A percentile compares a stretch with the other conserved stretches of the same genome.
Evolutionary conservation across 164 flowering plant genomes (phyloP).

Genomic region (Aristolochia contorta): DNA sequence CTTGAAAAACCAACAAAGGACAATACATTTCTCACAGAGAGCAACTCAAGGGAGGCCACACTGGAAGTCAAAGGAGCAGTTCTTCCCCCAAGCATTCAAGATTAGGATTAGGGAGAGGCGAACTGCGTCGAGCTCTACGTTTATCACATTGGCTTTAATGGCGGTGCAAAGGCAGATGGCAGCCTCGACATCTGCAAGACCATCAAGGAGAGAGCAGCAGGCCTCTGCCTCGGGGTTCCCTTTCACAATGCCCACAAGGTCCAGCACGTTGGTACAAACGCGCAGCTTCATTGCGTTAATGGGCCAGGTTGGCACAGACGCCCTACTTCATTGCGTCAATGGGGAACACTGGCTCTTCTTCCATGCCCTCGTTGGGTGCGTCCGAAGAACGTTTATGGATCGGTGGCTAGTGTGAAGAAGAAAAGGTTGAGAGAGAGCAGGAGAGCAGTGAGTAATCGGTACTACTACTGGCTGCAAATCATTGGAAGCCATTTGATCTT

Average conservation of each 20-base stretch:
- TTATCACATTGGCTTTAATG: constrained; percentile 47
- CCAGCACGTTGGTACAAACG: constrained; percentile 36
- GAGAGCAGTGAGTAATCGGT: too few relatives aligned
- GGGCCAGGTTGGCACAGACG: too few relatives aligned
- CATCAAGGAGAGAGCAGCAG: constrained; percentile 55
- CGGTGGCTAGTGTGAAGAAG: constrained; percentile 45
- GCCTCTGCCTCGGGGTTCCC: too few relatives aligned
- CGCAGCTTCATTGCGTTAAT: too few relatives aligned
- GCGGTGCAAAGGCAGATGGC: constrained; percentile 70
- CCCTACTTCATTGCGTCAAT: constrained; percentile 56
- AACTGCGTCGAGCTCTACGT: constrained; percentile 39
- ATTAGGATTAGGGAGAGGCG: constrained; percentile 52
- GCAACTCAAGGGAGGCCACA: too few relatives aligned
- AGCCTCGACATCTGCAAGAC: constrained; percentile 57
- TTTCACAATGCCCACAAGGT: constrained; percentile 27
- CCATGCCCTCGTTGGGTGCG: too few relatives aligned
- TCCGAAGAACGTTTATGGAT: constrained; percentile 5
- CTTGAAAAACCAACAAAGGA: too few relatives aligned
- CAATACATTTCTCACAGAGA: too few relatives aligned
- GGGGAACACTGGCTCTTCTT: constrained; percentile 28
- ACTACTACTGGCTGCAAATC: constrained; percentile 17
- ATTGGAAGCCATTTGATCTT: constrained; percentile 52
- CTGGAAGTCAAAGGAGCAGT: constrained; percentile 38
- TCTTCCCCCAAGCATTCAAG: constrained; percentile 44
- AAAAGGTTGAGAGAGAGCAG: constrained; percentile 49